Conservation (phyloP, 2,329 filamentous ascomycete species). For the Epichloe glyceriae region DNA sequence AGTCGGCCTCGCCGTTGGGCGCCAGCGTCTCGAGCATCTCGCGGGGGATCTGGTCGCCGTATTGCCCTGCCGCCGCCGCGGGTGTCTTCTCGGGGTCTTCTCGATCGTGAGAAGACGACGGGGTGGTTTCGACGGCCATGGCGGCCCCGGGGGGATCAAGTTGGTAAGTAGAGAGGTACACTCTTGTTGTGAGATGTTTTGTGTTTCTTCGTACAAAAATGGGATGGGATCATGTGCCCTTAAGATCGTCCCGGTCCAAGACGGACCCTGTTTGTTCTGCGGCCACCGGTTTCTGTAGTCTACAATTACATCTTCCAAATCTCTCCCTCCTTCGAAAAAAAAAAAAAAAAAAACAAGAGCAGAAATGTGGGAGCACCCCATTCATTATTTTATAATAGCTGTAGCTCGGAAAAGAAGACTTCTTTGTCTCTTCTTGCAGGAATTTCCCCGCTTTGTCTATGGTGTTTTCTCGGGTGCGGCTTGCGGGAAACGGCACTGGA, state of each 20-base stretch:
- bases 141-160: too few species aligned
- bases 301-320: not conserved
- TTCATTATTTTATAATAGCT: too few species aligned
- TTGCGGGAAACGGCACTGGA: not conserved
- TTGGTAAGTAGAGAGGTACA: too few species aligned
- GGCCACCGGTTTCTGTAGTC: not conserved
- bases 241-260: not conserved
- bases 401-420: too few species aligned
- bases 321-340: not conserved
- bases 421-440: too few species aligned
- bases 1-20: conserved; percentile 26
- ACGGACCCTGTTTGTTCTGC: not conserved
- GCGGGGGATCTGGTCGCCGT: conserved; percentile 25
- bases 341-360: not conserved
- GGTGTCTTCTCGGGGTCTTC: conserved; percentile 1
- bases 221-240: too few species aligned
- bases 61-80: not conserved
- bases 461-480: not conserved
- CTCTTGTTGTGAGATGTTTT: too few species aligned
- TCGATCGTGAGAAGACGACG: not conserved
- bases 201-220: too few species aligned
- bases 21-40: conserved; percentile 27
- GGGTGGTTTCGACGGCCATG: too few species aligned
- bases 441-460: not conserved
- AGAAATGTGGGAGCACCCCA: not conserved